A percentile compares a stretch with the other conserved stretches of the same genome.
These are phyloP conservation scores for Clonostachys byssicola DNA, from an alignment of 2,329 filamentous ascomycete genomes.

Conservation along the genomic window DNA sequence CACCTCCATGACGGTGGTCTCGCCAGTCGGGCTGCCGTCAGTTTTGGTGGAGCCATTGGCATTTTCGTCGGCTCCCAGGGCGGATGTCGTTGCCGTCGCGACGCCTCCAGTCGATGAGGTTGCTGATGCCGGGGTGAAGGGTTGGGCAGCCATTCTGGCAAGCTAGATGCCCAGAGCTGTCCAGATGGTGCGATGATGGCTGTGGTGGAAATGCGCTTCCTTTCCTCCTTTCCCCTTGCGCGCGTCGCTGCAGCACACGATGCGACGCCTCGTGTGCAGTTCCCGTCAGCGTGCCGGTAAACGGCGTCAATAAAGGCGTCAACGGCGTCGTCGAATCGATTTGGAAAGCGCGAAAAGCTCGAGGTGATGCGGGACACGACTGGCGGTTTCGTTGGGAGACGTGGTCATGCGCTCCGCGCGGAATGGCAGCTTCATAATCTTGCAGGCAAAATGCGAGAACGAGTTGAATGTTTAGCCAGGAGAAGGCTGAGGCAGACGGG, in stretches of 20 bases:
- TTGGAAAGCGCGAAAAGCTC: neutral
- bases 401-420: too few species aligned
- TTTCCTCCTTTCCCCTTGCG: neutral
- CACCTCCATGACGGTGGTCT: constrained; percentile 11
- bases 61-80: constrained; percentile 11
- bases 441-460: too few species aligned
- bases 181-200: neutral
- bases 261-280: constrained; percentile 1
- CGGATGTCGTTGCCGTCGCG: too few species aligned
- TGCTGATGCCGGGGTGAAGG: constrained; percentile 22
- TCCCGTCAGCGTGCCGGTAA: neutral
- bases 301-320: neutral
- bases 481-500: too few species aligned
- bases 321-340: neutral
- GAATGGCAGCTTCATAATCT: too few species aligned
- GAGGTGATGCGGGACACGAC: neutral
- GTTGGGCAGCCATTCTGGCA: constrained; percentile 37
- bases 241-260: neutral
- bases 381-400: too few species aligned
- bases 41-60: neutral
- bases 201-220: neutral
- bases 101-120: constrained; percentile 14
- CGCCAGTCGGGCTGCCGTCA: neutral
- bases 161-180: constrained; percentile 5
- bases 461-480: too few species aligned